Evolutionary conservation across 2,329 filamentous ascomycete genomes (phyloP), one percentile per base, ranked within the genome.

Genomic region (Lecanicillium sp.): DNA sequence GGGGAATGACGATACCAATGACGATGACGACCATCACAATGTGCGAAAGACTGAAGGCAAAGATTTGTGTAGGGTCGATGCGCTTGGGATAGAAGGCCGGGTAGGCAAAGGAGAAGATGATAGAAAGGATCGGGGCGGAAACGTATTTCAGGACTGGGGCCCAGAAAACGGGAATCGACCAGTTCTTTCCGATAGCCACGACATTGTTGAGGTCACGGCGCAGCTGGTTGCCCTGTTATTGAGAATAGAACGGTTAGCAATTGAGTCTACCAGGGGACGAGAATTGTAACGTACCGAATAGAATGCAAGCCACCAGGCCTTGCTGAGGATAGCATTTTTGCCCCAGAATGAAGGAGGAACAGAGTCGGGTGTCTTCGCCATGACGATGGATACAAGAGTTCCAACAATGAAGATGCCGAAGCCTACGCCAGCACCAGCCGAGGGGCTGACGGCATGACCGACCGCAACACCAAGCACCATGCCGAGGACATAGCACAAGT

Each of bases 251-350:
- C 5, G 6, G 12, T 40, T 36, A 38, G 48, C 14, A 44, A 33
- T 12, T 2, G 12, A 22, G 14, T 3, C 25, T 7, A 2, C 29
- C 2, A 9, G 2, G 2, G 1, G 1, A 7, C 11, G 2, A 9
- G 14, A 6, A 3, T 9, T 3, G 11, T 11, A 27, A 49, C 67
- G 55, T 61, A 72, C 71, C 3, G 71, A 74, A 52, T 75, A 76
- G 40, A 72, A 72, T 0, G 56, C 53, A 27, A 72, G 47, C 37
- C 66, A 75, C 66, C 70, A 77, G 39, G 74, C 64, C 5, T 59
- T 61, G 31, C 54, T 54, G 0, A 64, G 33, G 10, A 65, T 45
- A 0, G 43, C n/a, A 20, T 60, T 68, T 1, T 46, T 47, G 0
- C 57, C 56, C 59, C 65, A 73, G 49, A 72, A 65, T 0, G 56